Base-by-base conservation (phyloP, 1,284 basidiomycete genomes). In the Thecaphora thlaspeos region DNA sequence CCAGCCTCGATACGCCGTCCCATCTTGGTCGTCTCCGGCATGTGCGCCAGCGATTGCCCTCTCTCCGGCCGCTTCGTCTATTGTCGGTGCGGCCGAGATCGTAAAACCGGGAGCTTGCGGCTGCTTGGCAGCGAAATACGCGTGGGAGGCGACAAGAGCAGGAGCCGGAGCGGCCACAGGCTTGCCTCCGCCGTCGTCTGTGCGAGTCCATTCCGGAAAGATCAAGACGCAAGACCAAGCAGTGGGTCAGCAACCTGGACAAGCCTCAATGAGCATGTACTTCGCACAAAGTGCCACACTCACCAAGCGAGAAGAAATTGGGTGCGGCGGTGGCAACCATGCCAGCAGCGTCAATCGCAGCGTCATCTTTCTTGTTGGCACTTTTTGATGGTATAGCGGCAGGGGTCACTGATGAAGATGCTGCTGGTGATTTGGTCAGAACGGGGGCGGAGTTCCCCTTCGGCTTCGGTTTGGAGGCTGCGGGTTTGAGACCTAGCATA, bases 401-500 rank as follows among this genome's bases (percentile, higher is more conserved):
- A n/a, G n/a, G n/a, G n/a, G n/a, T n/a, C n/a, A 5, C 26, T 28
- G 26, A 5, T 28, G 26, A 11, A 7, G 26, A 28, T 22, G 54
- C 46, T 14, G 46, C 4, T 12, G 51, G 46, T 9, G 28, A n/a
- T 41, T 49, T 57, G 43, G 17, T 19, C 24, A 48, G 2, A 18
- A 30, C 7, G 2, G 26, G 26, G 26, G 26, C n/a, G n/a, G n/a
- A n/a, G n/a, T 23, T n/a, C 46, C 24, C n/a, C n/a, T n/a, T n/a
- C n/a, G n/a, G 43, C 9, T 11, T 24, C 36, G 55, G 41, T 32
- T 59, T 50, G 17, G 43, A 36, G 5, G 53, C 43, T 26, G 45
- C 42, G 10, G 70, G 65, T 34, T 70, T 63, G 37, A 76, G 66
- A 7, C 74, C 74, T 1, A 76, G 68, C 74, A 76, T 76, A n/a